Percentiles rank a stretch among this genome's conserved stretches.
phyloP scores from a whole-genome alignment of 108 stramenopile genomes.

The Cyclotella distinguenda region DNA sequence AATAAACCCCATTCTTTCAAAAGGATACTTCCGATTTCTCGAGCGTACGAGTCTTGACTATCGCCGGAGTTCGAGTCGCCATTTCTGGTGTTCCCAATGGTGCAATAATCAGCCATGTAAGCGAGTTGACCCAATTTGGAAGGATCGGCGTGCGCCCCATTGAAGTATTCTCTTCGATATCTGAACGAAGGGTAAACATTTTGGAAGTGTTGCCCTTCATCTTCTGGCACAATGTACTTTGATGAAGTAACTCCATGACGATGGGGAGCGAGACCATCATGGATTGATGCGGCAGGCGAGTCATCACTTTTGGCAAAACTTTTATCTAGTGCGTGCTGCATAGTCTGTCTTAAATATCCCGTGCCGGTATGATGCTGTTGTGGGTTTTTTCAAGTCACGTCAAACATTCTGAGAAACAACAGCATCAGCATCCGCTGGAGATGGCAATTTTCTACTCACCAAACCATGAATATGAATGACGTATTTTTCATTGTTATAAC shows the following conservation, averaged over 20 bases:
- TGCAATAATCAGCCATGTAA: slow-evolving; percentile 30
- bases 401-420: too few relatives aligned
- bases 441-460: not conserved
- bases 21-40: slow-evolving; percentile 17
- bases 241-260: slow-evolving; percentile 5
- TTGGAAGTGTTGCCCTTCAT: slow-evolving; percentile 36
- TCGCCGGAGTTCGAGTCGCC: not conserved
- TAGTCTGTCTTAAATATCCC: slow-evolving; percentile 27
- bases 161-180: not conserved
- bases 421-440: too few relatives aligned
- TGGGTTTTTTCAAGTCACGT: not conserved
- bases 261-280: slow-evolving; percentile 8
- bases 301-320: slow-evolving; percentile 4
- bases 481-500: slow-evolving; percentile 9
- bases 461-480: slow-evolving; percentile 35
- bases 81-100: not conserved
- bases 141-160: not conserved
- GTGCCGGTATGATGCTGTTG: slow-evolving; percentile 26
- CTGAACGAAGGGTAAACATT: slow-evolving; percentile 17
- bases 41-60: not conserved
- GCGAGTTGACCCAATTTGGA: not conserved
- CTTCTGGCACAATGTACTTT: slow-evolving; percentile 2
- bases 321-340: slow-evolving; percentile 13
- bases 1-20: slow-evolving; percentile 18
- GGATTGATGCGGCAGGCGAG: slow-evolving; percentile 18